A percentile compares a stretch with the other conserved stretches of the same genome.
Evolutionary conservation across 129 eudicot species (phyloP).

Genomic region (Flaveria sonorensis): DNA sequence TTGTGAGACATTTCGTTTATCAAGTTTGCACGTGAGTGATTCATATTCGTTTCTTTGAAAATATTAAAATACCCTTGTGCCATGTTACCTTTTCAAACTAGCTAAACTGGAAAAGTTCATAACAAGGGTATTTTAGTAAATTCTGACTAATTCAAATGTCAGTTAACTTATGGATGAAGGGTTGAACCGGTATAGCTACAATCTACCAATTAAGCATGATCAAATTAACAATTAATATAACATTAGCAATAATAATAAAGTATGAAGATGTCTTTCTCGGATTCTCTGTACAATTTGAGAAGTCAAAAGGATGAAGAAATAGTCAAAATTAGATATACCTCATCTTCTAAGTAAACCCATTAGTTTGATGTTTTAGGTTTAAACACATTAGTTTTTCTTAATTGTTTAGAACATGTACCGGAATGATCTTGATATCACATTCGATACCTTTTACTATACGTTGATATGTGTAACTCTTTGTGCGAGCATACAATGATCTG

Average conservation of each 20-base stretch:
- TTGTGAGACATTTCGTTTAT: no score
- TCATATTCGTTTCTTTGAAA: no score
- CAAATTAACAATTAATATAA: conserved; percentile 2
- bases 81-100: no score
- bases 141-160: not conserved
- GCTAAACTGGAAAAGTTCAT: not conserved
- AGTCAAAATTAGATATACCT: conserved; percentile 36
- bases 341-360: conserved; percentile 3
- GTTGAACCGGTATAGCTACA: conserved; percentile 39
- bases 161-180: conserved; percentile 8
- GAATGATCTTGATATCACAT: not conserved
- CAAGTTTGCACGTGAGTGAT: no score
- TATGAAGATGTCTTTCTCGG: conserved; percentile 29
- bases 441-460: not conserved
- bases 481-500: not conserved
- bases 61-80: no score
- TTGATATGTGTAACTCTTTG: not conserved
- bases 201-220: conserved; percentile 14
- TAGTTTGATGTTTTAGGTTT: not conserved
- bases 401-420: conserved; percentile 10
- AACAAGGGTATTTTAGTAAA: conserved; percentile 26
- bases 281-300: conserved; percentile 7
- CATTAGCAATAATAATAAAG: conserved; percentile 13
- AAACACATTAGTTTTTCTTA: not conserved
- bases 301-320: conserved; percentile 39